Conservation (phyloP, 805 yeast genomes). For the Saturnispora serradocipensis region DNA sequence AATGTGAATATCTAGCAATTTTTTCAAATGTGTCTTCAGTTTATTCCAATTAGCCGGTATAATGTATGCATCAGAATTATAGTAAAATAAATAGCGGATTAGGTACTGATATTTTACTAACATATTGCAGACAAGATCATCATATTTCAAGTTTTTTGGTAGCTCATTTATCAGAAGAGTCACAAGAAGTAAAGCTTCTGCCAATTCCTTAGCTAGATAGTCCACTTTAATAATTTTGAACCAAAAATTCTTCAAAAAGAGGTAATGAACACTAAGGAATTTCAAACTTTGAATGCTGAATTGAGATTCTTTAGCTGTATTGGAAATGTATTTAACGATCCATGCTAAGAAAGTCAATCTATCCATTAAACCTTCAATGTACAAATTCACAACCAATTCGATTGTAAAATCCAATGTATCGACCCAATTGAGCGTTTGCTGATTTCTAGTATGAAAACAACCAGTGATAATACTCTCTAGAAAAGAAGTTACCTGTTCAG, state of each 20-base stretch:
- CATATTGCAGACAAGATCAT: slow-evolving; percentile 15
- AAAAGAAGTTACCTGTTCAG: slow-evolving; percentile 65
- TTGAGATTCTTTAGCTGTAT: slow-evolving; percentile 13
- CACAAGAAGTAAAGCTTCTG: slow-evolving; percentile 43
- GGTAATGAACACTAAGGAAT: slow-evolving; percentile 27
- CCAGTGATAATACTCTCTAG: slow-evolving; percentile 43
- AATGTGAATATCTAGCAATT: slow-evolving; percentile 28
- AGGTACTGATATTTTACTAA: slow-evolving; percentile 25
- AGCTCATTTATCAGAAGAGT: slow-evolving; percentile 17
- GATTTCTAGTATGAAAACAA: slow-evolving; percentile 20
- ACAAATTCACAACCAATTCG: slow-evolving; percentile 53
- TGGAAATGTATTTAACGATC: slow-evolving; percentile 43
- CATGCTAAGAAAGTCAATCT: slow-evolving; percentile 52
- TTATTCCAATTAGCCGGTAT: slow-evolving; percentile 55
- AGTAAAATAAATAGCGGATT: slow-evolving; percentile 35
- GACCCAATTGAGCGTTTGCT: slow-evolving; percentile 33
- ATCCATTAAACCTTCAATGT: slow-evolving; percentile 60
- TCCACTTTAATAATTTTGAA: slow-evolving; percentile 47
- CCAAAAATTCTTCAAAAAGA: slow-evolving; percentile 66
- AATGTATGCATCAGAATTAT: slow-evolving; percentile 51
- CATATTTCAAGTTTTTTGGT: slow-evolving; percentile 12
- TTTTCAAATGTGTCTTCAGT: slow-evolving; percentile 40
- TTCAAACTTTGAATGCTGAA: slow-evolving; percentile 17
- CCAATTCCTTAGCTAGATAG: slow-evolving; percentile 52
- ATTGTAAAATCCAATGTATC: slow-evolving; percentile 49